Base-by-base conservation (phyloP, 805 yeast species). In the Debaryomyces maramus region DNA sequence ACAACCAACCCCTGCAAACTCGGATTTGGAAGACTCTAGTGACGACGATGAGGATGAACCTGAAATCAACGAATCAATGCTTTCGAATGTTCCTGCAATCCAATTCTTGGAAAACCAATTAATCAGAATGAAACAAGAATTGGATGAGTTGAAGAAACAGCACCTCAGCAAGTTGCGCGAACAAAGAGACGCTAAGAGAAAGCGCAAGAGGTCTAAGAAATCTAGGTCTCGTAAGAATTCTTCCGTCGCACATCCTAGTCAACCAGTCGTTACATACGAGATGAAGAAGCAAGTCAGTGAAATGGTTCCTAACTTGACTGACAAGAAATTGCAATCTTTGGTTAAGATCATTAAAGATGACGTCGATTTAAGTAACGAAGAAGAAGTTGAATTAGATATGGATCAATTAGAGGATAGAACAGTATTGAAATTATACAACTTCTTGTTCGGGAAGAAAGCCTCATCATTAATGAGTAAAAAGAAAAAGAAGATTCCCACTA, bases 251-350 rank as follows among this genome's bases (percentile, higher is more conserved):
- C 45, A 47, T 52, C 42, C 60, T 49, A 50, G 43, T 22, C 59
- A 52, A 38, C 69, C 70, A 9, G 62, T 60, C 39, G 88, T 91
- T 38, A 87, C 97, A 0, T 93, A 88, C 59, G 98, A 90, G 56
- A 91, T 91, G 98, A 93, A 93, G 76, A 87, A 88, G 59, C 93
- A 88, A 60, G 82, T 93, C 43, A 80, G 89, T 40, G 97, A 89
- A 56, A 82, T 82, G 50, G 90, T 93, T 59, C 81, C 83, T 38
- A 81, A 80, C 43, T 66, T 82, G 47, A 78, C 88, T 32, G 95
- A 89, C 49, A 80, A 83, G 62, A 88, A 87, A 67, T 70, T 91
- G 52, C 86, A 83, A 51, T 84, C 85, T 44, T 95, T 89, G 23
- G 76, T 91, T 46, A 80, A 85, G 37, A 88, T 93, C 46, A 88